Base-by-base conservation (phyloP, 768 basidiomycete species). In the Boletus subparvulus region DNA sequence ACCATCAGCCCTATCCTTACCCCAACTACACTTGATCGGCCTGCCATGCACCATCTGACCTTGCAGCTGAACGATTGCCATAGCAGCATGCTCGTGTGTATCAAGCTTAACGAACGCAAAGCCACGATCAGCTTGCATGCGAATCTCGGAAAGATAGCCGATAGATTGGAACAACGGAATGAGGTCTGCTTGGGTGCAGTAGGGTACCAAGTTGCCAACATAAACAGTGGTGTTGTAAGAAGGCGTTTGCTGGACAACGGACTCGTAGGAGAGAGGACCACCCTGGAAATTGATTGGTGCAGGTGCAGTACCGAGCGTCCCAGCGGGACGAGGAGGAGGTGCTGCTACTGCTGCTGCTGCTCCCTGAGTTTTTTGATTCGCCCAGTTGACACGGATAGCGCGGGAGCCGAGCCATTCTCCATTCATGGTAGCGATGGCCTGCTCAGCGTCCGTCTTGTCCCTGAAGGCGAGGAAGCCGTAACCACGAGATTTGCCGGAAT, bases 321-420 rank as follows among this genome's bases (percentile, higher is more conserved):
- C 78, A 48, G 83, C 71, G 33, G 71, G 65, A 54, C 83, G 79
- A 33, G 72, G 66, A 58, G 66, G 71, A 57, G 74, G 68, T 11
- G 61, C 60, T 0, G 17, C 50, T 54, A 86, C 68, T 43, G 74
- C 65, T 11, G 60, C 60, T 0, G 17, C 52, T 54, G 86, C 67
- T 46, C 67, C 92, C 74, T 96, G 94, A 17, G 95, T 98, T 80
- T 98, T 98, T 77, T 98, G 96, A 78, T 98, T 98, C 52, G 97
- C 97, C 96, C 96, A 99, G 78, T 99, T 99, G 74, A 98, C 96
- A 63, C 97, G 88, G 68, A 99, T 99, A 59, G 97, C 97, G 58
- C 97, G 86, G 32, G 94, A 94, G 47, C 97, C 97, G 37, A 99
- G 83, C 94, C 94, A 99, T 80, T 99, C 96, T 55, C 97, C 97